Evolutionary conservation across 257 asterid genomes (phyloP), one percentile per base, ranked within the genome.

Genomic region (Fraxinus americana): DNA sequence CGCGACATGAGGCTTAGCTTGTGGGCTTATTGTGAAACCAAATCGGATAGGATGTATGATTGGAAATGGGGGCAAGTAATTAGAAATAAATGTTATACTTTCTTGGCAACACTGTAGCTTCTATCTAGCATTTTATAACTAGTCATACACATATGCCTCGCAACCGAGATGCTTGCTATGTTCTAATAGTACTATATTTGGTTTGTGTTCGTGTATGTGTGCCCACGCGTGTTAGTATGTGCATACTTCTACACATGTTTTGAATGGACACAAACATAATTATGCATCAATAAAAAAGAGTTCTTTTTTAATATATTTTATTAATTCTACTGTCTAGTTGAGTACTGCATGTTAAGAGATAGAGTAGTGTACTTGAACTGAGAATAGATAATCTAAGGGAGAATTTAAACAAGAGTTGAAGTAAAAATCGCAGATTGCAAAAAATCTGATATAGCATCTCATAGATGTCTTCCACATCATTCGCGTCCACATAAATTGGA

Each of bases 1-100:
- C 0, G 4, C 61, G 7, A 2, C 61, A 17, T 4, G 1, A 17
- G 25, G 63, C 7, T 4, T 5, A n/a, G 63, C 23, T 17, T 0
- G 82, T 77, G 71, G 86, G 87, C 3, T 71, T 88, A 87, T 86
- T 0, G 92, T 86, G 43, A 89, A 86, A 3, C 83, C 87, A 1
- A 87, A 84, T 79, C 86, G 86, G 78, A 84, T 86, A 27, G 90
- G 92, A 30, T 84, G 90, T 63, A 88, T 86, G 76, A 88, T 84
- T 67, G 92, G 92, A n/a, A 86, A 84, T 77, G 88, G 2, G 92
- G 90, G n/a, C 84, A 86, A 19, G 79, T 79, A 45, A 77, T 88
- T 71, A 81, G 82, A 75, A 78, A 74, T 41, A 84, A 84, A 45
- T 84, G 90, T 59, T 21, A 32, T 61, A 69, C 75, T 63, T 77